phyloP scores from a whole-genome alignment of 306 rosid genomes.

The Morella rubra region DNA sequence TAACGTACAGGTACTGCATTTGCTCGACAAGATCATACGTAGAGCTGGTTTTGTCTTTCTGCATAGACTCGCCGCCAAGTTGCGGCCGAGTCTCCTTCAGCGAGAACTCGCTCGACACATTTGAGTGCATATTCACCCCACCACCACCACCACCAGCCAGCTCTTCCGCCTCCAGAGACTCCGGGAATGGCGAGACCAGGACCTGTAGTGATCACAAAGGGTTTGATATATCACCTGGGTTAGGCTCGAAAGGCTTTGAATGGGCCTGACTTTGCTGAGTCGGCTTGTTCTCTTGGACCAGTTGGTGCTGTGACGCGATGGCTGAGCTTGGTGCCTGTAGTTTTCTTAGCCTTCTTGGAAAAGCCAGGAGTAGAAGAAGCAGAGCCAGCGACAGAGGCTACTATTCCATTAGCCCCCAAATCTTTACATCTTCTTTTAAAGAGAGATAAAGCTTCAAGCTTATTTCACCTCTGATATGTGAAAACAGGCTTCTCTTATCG shows the following conservation, averaged over 20 bases:
- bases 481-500: constrained; percentile 58
- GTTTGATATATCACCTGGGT: constrained; percentile 41
- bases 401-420: constrained; percentile 30
- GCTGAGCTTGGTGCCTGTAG: constrained; percentile 35
- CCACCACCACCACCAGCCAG: constrained; percentile 13
- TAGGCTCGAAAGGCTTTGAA: constrained; percentile 41
- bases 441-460: constrained; percentile 54
- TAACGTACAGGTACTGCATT: constrained; percentile 92
- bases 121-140: constrained; percentile 24
- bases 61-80: constrained; percentile 56
- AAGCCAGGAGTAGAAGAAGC: constrained; percentile 28
- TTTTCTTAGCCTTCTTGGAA: constrained; percentile 49
- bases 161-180: constrained; percentile 13
- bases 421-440: constrained; percentile 25
- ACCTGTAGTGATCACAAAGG: constrained; percentile 36
- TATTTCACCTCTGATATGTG: constrained; percentile 61
- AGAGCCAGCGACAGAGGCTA: constrained; percentile 21
- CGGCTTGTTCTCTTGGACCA: constrained; percentile 30
- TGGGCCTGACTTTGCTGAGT: constrained; percentile 33
- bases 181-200: constrained; percentile 30
- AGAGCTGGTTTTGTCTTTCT: constrained; percentile 54
- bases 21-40: constrained; percentile 92
- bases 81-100: constrained; percentile 60
- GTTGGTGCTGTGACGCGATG: constrained; percentile 34
- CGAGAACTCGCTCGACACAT: constrained; percentile 44